These are phyloP conservation scores for Dictyostelium intermedium DNA, from an alignment of 78 protist species.

Conservation along the genomic window DNA sequence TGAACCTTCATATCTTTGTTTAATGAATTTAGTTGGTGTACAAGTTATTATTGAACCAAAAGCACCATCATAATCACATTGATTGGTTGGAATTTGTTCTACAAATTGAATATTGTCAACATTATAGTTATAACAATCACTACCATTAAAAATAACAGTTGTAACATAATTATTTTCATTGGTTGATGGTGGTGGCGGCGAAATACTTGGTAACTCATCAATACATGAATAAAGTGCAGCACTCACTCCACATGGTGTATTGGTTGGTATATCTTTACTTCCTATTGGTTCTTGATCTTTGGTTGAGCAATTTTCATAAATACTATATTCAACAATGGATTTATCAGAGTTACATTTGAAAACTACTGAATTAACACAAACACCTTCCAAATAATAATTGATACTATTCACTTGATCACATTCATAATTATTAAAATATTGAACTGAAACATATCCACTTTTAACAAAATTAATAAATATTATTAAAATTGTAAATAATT, in stretches of 20 bases:
- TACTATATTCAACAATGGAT: background rate
- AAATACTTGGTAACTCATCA: background rate
- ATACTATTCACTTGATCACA: background rate
- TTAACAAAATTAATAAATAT: background rate
- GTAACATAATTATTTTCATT: background rate
- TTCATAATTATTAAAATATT: background rate
- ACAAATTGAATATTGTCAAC: background rate
- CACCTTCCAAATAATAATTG: background rate
- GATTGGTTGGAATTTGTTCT: background rate
- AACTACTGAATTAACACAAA: background rate
- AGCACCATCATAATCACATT: background rate
- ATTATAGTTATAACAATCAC: background rate
- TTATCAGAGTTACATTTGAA: background rate
- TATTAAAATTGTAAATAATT: background rate
- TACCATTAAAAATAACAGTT: background rate
- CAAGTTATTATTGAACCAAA: background rate
- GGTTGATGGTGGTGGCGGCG: background rate
- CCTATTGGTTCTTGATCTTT: background rate
- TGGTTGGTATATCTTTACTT: background rate
- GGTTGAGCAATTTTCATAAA: background rate
- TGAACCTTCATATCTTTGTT: conserved; percentile 3
- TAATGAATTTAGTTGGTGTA: background rate
- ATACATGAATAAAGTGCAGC: background rate
- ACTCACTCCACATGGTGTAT: background rate
- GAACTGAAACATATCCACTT: background rate